A percentile compares a stretch with the other conserved stretches of the same genome.
phyloP scores from a whole-genome alignment of 2,329 filamentous ascomycete genomes.

The Verticillium zaregamsianum region DNA sequence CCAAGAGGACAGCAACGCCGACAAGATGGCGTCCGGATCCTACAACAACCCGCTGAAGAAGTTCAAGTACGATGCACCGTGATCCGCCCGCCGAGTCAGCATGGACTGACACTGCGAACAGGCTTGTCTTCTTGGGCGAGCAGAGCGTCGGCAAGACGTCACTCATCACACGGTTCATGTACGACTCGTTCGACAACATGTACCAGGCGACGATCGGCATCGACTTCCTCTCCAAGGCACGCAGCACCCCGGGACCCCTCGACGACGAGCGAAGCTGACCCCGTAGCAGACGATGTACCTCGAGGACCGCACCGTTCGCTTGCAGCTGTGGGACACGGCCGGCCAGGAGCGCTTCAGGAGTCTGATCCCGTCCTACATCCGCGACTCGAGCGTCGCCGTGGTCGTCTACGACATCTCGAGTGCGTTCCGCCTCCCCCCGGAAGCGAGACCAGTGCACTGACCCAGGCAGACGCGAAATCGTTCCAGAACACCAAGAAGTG shows the following conservation, averaged over 20 bases:
- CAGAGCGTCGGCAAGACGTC: constrained; percentile 99
- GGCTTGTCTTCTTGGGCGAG: constrained; percentile 95
- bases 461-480: constrained; percentile 70
- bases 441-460: neutral
- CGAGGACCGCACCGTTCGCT: constrained; percentile 92
- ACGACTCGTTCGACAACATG: constrained; percentile 99
- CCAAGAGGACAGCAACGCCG: constrained; percentile 8
- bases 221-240: constrained; percentile 96
- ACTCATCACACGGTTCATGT: constrained; percentile 99
- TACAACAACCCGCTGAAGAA: constrained; percentile 99
- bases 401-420: constrained; percentile 98
- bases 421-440: constrained; percentile 28
- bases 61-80: constrained; percentile 71
- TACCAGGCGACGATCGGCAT: constrained; percentile 99
- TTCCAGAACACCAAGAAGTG: constrained; percentile 99
- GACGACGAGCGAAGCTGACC: constrained; percentile 1
- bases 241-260: constrained; percentile 10
- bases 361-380: constrained; percentile 96
- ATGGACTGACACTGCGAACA: constrained; percentile 32
- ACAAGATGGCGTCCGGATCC: constrained; percentile 73
- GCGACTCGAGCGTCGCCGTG: constrained; percentile 94
- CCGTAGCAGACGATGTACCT: constrained; percentile 87
- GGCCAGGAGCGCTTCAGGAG: constrained; percentile 97
- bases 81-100: neutral
- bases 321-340: constrained; percentile 98